phyloP scores from a whole-genome alignment of 768 basidiomycete species.

The Pluteus cervinus region DNA sequence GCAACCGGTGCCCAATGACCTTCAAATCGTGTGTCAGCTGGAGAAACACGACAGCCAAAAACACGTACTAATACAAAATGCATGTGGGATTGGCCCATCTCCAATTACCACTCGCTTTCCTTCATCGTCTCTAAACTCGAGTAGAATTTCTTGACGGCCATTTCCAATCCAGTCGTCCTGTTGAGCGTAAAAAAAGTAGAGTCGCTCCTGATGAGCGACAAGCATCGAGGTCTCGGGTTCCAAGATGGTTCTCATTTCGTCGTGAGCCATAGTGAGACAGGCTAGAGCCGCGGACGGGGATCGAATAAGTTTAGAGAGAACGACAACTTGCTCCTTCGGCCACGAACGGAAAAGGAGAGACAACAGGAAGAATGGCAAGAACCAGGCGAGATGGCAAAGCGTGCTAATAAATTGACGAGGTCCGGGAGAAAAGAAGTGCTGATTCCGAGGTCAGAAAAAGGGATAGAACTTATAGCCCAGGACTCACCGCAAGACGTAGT shows the following conservation, averaged over 20 bases:
- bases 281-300: conserved; percentile 49
- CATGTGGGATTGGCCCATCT: conserved; percentile 51
- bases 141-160: conserved; percentile 40
- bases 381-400: conserved; percentile 37
- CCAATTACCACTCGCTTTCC: conserved; percentile 36
- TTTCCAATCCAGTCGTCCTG: conserved; percentile 66
- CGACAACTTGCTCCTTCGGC: conserved; percentile 39
- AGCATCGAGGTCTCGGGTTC: conserved; percentile 44
- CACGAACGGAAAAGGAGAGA: conserved; percentile 40
- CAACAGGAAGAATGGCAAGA: conserved; percentile 34
- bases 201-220: conserved; percentile 27
- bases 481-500: conserved; percentile 46
- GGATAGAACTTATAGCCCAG: background rate
- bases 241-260: conserved; percentile 61
- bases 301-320: conserved; percentile 42
- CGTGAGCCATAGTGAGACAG: conserved; percentile 53
- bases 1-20: conserved; percentile 50
- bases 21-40: conserved; percentile 15
- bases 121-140: conserved; percentile 27
- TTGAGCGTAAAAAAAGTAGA: conserved; percentile 54
- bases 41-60: background rate
- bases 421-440: conserved; percentile 48
- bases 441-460: background rate
- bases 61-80: conserved; percentile 66
- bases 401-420: conserved; percentile 33